Conservation (phyloP, 2,329 filamentous ascomycete genomes). For the Reticulascus tulasneorum region DNA sequence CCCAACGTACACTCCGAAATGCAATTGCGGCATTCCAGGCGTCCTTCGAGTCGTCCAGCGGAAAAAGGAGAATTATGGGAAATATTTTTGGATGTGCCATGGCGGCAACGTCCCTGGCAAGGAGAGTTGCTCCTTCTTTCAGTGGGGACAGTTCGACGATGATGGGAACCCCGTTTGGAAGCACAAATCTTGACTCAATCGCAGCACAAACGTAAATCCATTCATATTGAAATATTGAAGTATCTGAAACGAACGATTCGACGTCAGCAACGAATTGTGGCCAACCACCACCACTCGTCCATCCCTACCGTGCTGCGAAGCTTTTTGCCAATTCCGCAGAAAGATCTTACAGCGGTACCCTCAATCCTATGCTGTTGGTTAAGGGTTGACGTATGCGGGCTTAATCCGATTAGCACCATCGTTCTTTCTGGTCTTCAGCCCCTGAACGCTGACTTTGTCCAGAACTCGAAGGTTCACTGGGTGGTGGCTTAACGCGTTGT, state of each 20-base stretch:
- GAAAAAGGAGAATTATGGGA: constrained; percentile 70
- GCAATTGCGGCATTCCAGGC: constrained; percentile 66
- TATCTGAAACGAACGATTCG: background rate
- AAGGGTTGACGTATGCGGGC: constrained; percentile 38
- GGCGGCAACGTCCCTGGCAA: constrained; percentile 66
- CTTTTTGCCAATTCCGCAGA: too few species aligned
- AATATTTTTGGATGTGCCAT: constrained; percentile 95
- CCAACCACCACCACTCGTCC: too few species aligned
- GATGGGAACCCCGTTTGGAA: constrained; percentile 78
- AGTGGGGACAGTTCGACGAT: constrained; percentile 83
- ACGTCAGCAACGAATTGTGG: background rate
- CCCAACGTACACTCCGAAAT: constrained; percentile 73
- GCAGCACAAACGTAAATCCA: background rate
- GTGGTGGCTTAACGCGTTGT: constrained; percentile 7
- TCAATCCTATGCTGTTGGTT: constrained; percentile 5
- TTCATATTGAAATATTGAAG: background rate
- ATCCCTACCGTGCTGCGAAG: too few species aligned
- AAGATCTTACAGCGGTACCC: too few species aligned
- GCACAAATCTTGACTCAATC: too few species aligned
- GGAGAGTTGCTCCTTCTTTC: constrained; percentile 70
- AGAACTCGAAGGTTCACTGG: constrained; percentile 37
- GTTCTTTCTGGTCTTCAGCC: constrained; percentile 17
- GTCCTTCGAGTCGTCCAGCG: constrained; percentile 75
- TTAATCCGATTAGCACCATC: constrained; percentile 24
- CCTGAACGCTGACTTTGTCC: constrained; percentile 30